Evolutionary conservation across 441 rosid genomes (phyloP), one percentile per base, ranked within the genome.

Genomic region (Populus trichocarpa): DNA sequence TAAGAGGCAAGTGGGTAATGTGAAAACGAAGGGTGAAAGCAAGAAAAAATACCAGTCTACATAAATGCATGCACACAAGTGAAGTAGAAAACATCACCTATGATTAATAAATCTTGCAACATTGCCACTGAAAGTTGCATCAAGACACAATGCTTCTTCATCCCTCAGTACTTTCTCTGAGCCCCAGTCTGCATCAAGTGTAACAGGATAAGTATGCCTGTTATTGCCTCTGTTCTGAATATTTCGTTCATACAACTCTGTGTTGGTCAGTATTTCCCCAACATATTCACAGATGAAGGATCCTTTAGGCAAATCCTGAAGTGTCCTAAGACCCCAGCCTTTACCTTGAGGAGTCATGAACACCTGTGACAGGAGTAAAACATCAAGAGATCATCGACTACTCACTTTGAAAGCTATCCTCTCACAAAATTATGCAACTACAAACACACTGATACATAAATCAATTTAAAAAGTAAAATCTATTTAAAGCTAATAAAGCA

Each of bases 141-240:
- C 99, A 68, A 96, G 81, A 76, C 98, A 94, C 78, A 96, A 96
- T 53, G 99, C 99, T 69, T 96, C 97, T 75, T 96, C 97, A 85
- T 96, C 98, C 80, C 83, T 85, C 36, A 96, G 80, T 74, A 82
- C 65, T 83, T 71, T 86, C 77, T 93, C 99, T 25, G 98, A 89
- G 63, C 97, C 99, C 99, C 99, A 96, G 71, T 94, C 99, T 36
- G 98, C 99, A 86, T 96, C 99, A 38, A 94, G 90, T 50, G 91
- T 88, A 69, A 96, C 97, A 10, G 99, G 97, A 80, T 96, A 96
- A 30, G 96, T 92, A 79, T 94, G 97, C n/a, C 89, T 85, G 69
- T 87, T 88, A 67, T 74, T 81, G 65, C 88, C 88, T 57, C 65
- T 80, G 36, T 75, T 88, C 82, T 79, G 78, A 84, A 80, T 33